Base-by-base conservation (phyloP, 2,329 filamentous ascomycete species). In the Lasiodiplodia gonubiensis region DNA sequence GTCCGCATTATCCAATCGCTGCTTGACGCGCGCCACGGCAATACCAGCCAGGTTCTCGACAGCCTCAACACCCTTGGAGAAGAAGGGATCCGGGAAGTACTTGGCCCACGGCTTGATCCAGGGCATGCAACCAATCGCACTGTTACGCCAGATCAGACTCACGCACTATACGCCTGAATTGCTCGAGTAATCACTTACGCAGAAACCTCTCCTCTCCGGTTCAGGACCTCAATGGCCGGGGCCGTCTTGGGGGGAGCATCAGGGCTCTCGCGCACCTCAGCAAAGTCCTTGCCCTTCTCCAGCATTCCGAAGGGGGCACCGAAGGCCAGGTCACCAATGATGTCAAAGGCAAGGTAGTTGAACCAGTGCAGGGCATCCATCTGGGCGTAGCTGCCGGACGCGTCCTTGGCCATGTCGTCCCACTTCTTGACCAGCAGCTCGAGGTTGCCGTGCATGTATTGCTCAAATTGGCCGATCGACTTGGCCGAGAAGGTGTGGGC, bases 401-500 rank as follows among this genome's bases (percentile, higher is more conserved):
- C 81, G 52, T 82, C 74, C n/a, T 83, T 78, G 14, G 84, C 83
- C 8, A 94, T 80, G 21, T 82, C 82, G 74, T 92, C 91, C 86
- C 93, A 92, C 76, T 93, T 88, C 68, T 83, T 82, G 27, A 91
- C 88, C 68, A 97, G 91, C 16, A 89, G 81, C 68, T 90, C 88
- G 3, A 97, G 85, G 77, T 96, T 97, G 71, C 85, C 82, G 75
- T 92, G 90, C 72, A 97, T 94, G 79, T 94, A 97, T 63, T 93
- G 91, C 81, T 97, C 93, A 75, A 97, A 96, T 76, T 97, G 89
- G 68, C 86, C 85, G 65, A 97, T 86, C 11, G 88, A 92, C 80
- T 94, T 96, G 69, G 90, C 85, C 16, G 89, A 92, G 80, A 97
- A 97, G 37, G 92, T 95, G 78, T 97, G 92, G 1, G 92, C 89